Base-by-base conservation (phyloP, 2,329 filamentous ascomycete species). In the Ambrosiella beaveri region DNA sequence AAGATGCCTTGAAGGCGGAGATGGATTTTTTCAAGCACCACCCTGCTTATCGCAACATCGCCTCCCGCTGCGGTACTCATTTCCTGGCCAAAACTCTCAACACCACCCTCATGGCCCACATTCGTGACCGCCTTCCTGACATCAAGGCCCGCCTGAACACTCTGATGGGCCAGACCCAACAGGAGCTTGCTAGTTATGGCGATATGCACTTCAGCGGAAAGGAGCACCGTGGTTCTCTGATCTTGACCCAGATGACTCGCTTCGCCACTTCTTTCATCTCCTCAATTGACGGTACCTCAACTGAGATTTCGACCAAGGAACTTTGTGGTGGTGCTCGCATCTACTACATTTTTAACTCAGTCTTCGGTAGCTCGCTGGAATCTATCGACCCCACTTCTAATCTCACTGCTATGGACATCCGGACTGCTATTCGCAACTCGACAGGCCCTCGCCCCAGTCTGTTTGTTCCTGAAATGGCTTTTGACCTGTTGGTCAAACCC, bases 301-400 rank as follows among this genome's bases (percentile, higher is more conserved):
- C 90, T 12, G 91, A 98, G 68, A 98, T 98, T 62, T 97, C 93
- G 15, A 98, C 93, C 41, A 97, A 98, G 71, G 93, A 97, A 71
- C 81, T 97, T 9, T 95, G 90, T 65, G 90, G 90, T 67, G 90
- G 90, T 67, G 90, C 90, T 52, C 82, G 91, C 61, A 96, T 97
- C 66, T 97, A 97, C 74, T 96, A 97, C 72, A 96, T 97, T 64
- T 97, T 96, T 78, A 97, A 97, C 73, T 95, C 90, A 4, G 91
- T 97, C 49, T 98, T 97, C 70, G 93, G 93, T 60, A 96, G 91
- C 71, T 94, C 91, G 17, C 76, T 98, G 55, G 93, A 98, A 69
- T 86, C 89, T 19, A 95, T 98, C 64, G 91, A 98, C 65, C 93
- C 93, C 3, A 98, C 91, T 1, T 88, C 85, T 53, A 98, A 98